A percentile compares a stretch with the other conserved stretches of the same genome.
Conservation (phyloP, 345 rosid genomes). For the Raphanus sativus region DNA sequence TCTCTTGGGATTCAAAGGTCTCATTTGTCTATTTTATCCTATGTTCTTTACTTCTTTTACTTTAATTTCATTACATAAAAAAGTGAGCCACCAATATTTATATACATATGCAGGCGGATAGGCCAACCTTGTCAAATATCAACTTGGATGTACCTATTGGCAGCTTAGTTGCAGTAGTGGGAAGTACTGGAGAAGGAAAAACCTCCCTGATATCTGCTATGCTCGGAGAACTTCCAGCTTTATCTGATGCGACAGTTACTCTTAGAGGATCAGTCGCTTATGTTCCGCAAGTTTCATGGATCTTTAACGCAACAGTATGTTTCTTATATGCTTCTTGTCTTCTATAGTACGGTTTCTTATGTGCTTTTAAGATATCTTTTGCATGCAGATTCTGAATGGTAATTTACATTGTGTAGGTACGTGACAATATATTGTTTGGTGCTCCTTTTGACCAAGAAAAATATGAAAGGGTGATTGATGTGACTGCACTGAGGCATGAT, state of each 20-base stretch:
- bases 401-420: conserved; percentile 49
- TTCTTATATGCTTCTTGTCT: conserved; percentile 3
- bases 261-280: conserved; percentile 64
- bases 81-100: neutral
- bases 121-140: conserved; percentile 78
- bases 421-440: conserved; percentile 74
- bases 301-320: conserved; percentile 94
- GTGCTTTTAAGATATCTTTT: no score
- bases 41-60: conserved; percentile 20
- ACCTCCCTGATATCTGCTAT: conserved; percentile 64
- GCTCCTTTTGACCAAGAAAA: conserved; percentile 40
- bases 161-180: conserved; percentile 79
- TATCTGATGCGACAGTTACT: conserved; percentile 51
- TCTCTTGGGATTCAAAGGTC: conserved; percentile 97
- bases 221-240: conserved; percentile 76
- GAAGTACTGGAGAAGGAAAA: conserved; percentile 76
- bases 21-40: conserved; percentile 9
- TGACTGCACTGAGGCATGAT: conserved; percentile 65
- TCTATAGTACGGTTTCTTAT: neutral
- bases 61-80: neutral
- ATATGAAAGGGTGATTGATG: conserved; percentile 59
- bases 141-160: conserved; percentile 87
- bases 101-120: conserved; percentile 62
- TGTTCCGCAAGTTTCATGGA: conserved; percentile 87
- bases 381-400: neutral